Conservation (phyloP, 768 basidiomycete species). For the Leccinum imitatum region DNA sequence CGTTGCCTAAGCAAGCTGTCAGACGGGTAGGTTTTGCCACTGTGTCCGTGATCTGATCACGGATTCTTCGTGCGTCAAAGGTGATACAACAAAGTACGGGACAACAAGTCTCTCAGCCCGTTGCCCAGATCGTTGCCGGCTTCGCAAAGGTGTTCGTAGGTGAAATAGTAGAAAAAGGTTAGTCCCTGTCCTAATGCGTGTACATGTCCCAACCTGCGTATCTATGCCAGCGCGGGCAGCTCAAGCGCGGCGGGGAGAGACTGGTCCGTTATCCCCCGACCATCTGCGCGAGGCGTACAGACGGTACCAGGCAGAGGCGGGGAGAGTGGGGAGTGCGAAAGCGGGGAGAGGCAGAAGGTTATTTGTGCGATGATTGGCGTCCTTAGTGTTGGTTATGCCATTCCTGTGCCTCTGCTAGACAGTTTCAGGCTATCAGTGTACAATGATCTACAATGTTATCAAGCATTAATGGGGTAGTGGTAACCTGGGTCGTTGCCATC, state of each 20-base stretch:
- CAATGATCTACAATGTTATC: neutral
- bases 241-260: constrained; percentile 68
- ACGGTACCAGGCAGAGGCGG: constrained; percentile 77
- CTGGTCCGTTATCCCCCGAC: constrained; percentile 81
- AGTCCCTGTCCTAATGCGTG: neutral
- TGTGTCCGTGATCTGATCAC: neutral
- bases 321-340: constrained; percentile 75
- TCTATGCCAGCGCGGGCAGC: constrained; percentile 62
- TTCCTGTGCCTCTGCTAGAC: neutral
- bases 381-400: neutral
- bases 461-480: constrained; percentile 49
- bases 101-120: constrained; percentile 82
- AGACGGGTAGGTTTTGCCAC: constrained; percentile 53
- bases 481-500: constrained; percentile 71
- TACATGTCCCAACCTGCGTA: neutral
- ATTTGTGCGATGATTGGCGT: constrained; percentile 55
- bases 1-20: constrained; percentile 79
- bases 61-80: constrained; percentile 36
- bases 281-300: constrained; percentile 89
- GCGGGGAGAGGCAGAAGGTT: constrained; percentile 68
- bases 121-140: constrained; percentile 87
- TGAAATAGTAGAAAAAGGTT: constrained; percentile 88
- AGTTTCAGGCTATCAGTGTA: neutral
- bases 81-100: constrained; percentile 80
- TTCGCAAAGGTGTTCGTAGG: constrained; percentile 92